phyloP scores from a whole-genome alignment of 169 alveolate species.

The Ichthyophthirius multifiliis region DNA sequence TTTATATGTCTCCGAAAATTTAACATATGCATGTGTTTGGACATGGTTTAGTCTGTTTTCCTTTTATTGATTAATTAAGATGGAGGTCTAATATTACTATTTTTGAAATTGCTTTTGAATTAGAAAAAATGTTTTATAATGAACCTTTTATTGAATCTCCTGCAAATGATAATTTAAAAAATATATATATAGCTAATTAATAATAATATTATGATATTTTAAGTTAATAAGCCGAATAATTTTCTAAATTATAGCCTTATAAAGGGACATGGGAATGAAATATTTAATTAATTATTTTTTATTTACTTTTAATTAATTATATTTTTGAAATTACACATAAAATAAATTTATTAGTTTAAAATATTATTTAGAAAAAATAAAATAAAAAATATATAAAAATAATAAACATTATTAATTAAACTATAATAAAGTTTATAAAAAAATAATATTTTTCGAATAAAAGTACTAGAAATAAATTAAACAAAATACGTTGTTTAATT shows the following conservation, averaged over 20 bases:
- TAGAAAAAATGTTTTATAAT: not conserved
- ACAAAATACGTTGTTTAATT: too few species aligned
- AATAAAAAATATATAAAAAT: too few species aligned
- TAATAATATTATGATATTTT: not conserved
- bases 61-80: not conserved
- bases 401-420: too few species aligned
- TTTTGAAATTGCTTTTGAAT: not conserved
- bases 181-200: not conserved
- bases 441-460: too few species aligned
- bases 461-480: too few species aligned
- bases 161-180: not conserved
- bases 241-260: not conserved
- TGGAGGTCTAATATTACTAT: not conserved
- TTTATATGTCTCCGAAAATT: not conserved
- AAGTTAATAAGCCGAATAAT: not conserved
- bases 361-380: too few species aligned
- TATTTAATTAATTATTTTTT: too few species aligned
- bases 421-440: too few species aligned
- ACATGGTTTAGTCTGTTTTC: slow-evolving; percentile 4
- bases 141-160: not conserved
- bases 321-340: too few species aligned
- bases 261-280: too few species aligned
- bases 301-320: too few species aligned
- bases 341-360: too few species aligned
- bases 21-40: not conserved